Evolutionary conservation across 2,329 filamentous ascomycete genomes (phyloP).

Genomic region (Mycogone perniciosa): DNA sequence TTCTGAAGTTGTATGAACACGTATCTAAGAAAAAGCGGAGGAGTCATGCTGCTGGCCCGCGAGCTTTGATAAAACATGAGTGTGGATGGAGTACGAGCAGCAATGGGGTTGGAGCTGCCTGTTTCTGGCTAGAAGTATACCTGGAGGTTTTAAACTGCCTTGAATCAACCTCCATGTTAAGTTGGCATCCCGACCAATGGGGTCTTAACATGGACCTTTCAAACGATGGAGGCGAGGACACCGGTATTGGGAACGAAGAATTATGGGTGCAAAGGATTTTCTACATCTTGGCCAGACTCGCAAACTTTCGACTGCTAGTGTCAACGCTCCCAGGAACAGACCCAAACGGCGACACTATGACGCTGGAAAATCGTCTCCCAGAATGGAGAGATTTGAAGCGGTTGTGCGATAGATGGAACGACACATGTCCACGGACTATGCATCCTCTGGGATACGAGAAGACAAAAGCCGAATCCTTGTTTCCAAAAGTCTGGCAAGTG

Average conservation of each 20-base stretch:
- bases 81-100: constrained; percentile 81
- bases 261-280: constrained; percentile 84
- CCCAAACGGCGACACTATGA: constrained; percentile 56
- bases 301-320: constrained; percentile 72
- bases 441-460: constrained; percentile 73
- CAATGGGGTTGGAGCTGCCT: constrained; percentile 73
- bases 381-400: constrained; percentile 77
- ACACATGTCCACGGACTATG: constrained; percentile 76
- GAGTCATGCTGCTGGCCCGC: constrained; percentile 78
- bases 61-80: constrained; percentile 63
- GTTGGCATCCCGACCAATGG: constrained; percentile 90
- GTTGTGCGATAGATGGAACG: constrained; percentile 80
- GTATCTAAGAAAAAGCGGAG: constrained; percentile 84
- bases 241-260: constrained; percentile 59
- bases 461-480: constrained; percentile 62
- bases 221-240: constrained; percentile 39
- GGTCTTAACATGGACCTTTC: constrained; percentile 67
- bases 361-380: constrained; percentile 56
- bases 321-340: constrained; percentile 54
- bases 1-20: constrained; percentile 87
- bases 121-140: constrained; percentile 89
- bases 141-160: constrained; percentile 88
- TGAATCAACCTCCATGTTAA: constrained; percentile 77
- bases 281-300: constrained; percentile 80
- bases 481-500: constrained; percentile 77